phyloP scores from a whole-genome alignment of 179 eudicot species.

The Beta macrorhiza region DNA sequence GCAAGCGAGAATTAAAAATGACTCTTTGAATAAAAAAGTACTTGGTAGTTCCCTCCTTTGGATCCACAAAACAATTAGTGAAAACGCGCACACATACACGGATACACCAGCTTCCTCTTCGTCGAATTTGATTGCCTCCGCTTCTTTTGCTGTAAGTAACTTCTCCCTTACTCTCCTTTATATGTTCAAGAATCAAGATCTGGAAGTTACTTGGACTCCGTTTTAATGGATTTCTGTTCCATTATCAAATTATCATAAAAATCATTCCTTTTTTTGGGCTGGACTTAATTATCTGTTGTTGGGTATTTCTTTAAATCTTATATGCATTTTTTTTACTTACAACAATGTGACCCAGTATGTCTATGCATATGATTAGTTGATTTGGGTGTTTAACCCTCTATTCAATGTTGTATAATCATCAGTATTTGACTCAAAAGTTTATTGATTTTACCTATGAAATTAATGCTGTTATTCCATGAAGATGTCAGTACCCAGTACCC shows the following conservation, averaged over 20 bases:
- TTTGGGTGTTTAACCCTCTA: not conserved
- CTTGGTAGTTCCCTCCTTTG: no score
- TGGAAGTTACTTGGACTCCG: not conserved
- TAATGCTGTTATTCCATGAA: not conserved
- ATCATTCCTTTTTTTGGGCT: not conserved
- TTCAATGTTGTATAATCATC: not conserved
- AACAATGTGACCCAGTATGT: slow-evolving; percentile 2
- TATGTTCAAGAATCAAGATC: slow-evolving; percentile 14
- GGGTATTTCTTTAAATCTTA: not conserved
- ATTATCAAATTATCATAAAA: not conserved
- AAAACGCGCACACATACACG: no score
- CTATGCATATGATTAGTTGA: not conserved
- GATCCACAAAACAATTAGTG: no score
- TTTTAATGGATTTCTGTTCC: not conserved
- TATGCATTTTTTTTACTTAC: not conserved
- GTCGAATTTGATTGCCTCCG: slow-evolving; percentile 1
- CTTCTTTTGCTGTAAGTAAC: slow-evolving; percentile 17
- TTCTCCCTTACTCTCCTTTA: not conserved
- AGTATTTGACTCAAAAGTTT: not conserved
- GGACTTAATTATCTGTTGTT: not conserved
- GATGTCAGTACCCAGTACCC: not conserved
- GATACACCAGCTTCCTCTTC: slow-evolving; percentile 12
- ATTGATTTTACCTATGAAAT: not conserved
- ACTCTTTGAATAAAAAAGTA: no score
- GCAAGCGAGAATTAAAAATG: no score